Evolutionary conservation across 2,329 filamentous ascomycete species (phyloP).

Genomic region (Cordyceps tenuipes): DNA sequence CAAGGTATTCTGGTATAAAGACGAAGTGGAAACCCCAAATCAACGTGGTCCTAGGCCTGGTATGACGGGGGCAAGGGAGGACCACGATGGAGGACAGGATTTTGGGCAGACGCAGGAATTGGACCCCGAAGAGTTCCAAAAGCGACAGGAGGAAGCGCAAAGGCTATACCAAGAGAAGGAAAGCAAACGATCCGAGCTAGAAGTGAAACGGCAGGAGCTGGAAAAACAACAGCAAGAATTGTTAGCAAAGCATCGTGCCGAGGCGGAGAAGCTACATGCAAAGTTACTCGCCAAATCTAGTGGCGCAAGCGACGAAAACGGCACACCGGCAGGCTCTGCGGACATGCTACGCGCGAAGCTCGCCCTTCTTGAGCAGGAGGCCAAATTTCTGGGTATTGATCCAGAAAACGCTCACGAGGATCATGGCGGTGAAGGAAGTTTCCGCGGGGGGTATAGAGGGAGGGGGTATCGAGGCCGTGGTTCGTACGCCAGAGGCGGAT

Average conservation of each 20-base stretch:
- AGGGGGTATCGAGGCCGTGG: constrained; percentile 29
- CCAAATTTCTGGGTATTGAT: constrained; percentile 60
- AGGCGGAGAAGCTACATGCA: constrained; percentile 57
- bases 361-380: constrained; percentile 65
- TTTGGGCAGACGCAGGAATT: constrained; percentile 39
- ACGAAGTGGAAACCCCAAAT: constrained; percentile 33
- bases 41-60: constrained; percentile 21
- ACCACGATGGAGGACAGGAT: constrained; percentile 5
- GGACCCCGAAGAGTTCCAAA: constrained; percentile 61
- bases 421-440: constrained; percentile 22
- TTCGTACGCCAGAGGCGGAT: constrained; percentile 31
- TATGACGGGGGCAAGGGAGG: constrained; percentile 11
- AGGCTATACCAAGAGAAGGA: constrained; percentile 57
- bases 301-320: constrained; percentile 16
- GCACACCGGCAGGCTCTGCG: constrained; percentile 34
- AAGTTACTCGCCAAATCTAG: constrained; percentile 25
- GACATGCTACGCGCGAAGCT: constrained; percentile 62
- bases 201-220: constrained; percentile 53
- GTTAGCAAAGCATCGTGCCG: constrained; percentile 54
- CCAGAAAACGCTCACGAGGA: constrained; percentile 36
- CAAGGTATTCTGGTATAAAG: constrained; percentile 71
- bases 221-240: constrained; percentile 56
- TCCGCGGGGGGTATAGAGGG: constrained; percentile 26
- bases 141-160: constrained; percentile 65
- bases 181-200: constrained; percentile 54